Base-by-base conservation (phyloP, 192 early-diverging fungal species). In the Podila clonocystis region DNA sequence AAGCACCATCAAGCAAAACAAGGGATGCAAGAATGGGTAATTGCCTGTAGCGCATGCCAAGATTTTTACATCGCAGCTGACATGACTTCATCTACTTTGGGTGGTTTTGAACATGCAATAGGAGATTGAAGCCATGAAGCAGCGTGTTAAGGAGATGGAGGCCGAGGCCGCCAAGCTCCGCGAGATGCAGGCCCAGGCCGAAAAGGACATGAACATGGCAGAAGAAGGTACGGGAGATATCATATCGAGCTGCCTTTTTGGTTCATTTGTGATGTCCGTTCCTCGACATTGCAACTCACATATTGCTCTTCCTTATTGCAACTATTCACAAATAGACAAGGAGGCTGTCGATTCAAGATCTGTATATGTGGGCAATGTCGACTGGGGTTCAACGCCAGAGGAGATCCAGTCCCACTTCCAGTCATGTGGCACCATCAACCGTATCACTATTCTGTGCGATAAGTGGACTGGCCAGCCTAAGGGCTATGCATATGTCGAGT, bases 401-500 rank as follows among this genome's bases (percentile, higher is more conserved):
- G 95, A 98, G 69, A 87, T 99, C 36, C 96, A 98, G 80, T 91
- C 90, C 36, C 96, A 97, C 74, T 99, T 99, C 70, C 93, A 96
- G 83, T 88, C 94, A 9, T 97, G 97, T 82, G 97, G 98, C 22
- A 92, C 92, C 22, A 97, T 99, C 82, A 99, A 97, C 82, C 90
- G 98, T 29, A 95, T 98, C 11, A 99, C 97, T 15, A 98, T 98
- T 68, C 80, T 97, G 50, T 97, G 96, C 74, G 94, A 99, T 85
- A 97, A 96, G 82, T 95, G 85, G 74, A 98, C 96, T 24, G 96
- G 96, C 26, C 93, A 94, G 63, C 94, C 95, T 29, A 95, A 94
- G 76, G 95, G 95, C 28, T 98, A 92, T 71, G 98, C 96, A 8
- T 99, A 98, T 71, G 90, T 99, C 9, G 98, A 99, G 82, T 99